Percentiles rank a stretch among this genome's conserved stretches.
These are phyloP conservation scores for Penicillium paneum DNA, from an alignment of 2,329 filamentous ascomycete genomes.

Conservation along the genomic window DNA sequence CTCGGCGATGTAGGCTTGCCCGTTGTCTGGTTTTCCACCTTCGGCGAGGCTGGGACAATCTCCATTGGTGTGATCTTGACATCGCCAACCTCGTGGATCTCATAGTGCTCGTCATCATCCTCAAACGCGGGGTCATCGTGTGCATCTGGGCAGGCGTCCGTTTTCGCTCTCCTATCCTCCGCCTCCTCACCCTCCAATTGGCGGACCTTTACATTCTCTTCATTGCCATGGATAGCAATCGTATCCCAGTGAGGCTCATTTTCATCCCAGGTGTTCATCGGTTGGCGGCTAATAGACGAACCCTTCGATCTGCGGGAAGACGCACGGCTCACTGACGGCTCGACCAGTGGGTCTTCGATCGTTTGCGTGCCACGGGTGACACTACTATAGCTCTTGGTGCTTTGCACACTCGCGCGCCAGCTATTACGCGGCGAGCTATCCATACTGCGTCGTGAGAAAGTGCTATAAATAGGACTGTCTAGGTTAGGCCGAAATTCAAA, in stretches of 20 bases:
- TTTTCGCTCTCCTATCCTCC: conserved; percentile 13
- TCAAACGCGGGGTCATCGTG: conserved; percentile 11
- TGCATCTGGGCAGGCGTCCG: conserved; percentile 11
- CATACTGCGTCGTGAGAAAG: conserved; percentile 62
- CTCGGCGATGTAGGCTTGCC: conserved; percentile 61
- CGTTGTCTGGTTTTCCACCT: conserved; percentile 46
- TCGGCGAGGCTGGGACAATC: conserved; percentile 35
- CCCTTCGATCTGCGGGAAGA: conserved; percentile 34
- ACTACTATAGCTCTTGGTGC: conserved; percentile 55
- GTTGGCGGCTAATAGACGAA: conserved; percentile 11
- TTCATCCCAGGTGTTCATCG: conserved; percentile 22
- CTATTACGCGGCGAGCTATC: conserved; percentile 63
- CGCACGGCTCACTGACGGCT: conserved; percentile 33
- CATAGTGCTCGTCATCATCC: conserved; percentile 30
- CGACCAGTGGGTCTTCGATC: conserved; percentile 47
- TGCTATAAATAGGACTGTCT: conserved; percentile 64
- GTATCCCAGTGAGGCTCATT: conserved; percentile 26
- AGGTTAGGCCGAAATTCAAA: conserved; percentile 80
- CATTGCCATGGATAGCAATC: conserved; percentile 18
- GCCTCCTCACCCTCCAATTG: conserved; percentile 7
- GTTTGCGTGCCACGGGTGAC: conserved; percentile 67
- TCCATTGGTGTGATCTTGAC: conserved; percentile 50
- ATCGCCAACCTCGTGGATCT: conserved; percentile 49
- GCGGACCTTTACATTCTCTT: conserved; percentile 8
- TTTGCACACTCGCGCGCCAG: conserved; percentile 66